A percentile compares a stretch with the other conserved stretches of the same genome.
Conservation (phyloP, 768 basidiomycete genomes). For the Chalciporus sphaerocephalus region DNA sequence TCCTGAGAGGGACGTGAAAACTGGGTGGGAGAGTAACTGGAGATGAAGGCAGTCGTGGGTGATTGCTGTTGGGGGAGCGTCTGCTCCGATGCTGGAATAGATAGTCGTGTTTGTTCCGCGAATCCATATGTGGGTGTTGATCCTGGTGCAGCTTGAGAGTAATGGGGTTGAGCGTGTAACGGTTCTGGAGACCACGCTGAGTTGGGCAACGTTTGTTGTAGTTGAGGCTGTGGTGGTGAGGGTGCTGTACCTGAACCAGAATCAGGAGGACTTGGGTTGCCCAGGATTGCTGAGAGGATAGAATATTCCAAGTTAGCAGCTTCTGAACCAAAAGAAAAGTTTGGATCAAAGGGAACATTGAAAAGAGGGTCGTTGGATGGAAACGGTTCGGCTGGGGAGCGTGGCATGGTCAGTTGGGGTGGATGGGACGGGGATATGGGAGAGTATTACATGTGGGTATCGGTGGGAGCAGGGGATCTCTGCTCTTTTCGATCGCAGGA, state of each 20-base stretch:
- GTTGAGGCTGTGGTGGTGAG: slow-evolving; percentile 27
- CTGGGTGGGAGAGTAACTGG: slow-evolving; percentile 27
- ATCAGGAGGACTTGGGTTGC: slow-evolving; percentile 57
- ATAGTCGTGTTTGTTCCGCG: slow-evolving; percentile 27
- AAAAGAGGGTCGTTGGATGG: slow-evolving; percentile 56
- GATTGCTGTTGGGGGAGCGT: slow-evolving; percentile 28
- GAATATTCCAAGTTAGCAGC: slow-evolving; percentile 94
- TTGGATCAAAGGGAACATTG: slow-evolving; percentile 56
- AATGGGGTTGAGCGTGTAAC: slow-evolving; percentile 31
- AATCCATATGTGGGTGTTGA: slow-evolving; percentile 22
- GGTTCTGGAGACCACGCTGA: slow-evolving; percentile 38
- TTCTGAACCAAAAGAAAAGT: slow-evolving; percentile 74
- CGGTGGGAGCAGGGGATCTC: slow-evolving; percentile 28
- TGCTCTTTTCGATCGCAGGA: slow-evolving; percentile 24
- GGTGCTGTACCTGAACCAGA: slow-evolving; percentile 24
- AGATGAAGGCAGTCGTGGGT: slow-evolving; percentile 28
- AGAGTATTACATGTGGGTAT: slow-evolving; percentile 30
- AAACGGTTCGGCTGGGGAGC: slow-evolving; percentile 45
- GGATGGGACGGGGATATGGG: slow-evolving; percentile 7
- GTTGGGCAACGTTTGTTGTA: slow-evolving; percentile 24
- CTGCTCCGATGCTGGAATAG: slow-evolving; percentile 31
- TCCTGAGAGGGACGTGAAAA: slow-evolving; percentile 31
- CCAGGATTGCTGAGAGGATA: slow-evolving; percentile 88
- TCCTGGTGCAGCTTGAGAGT: slow-evolving; percentile 12
- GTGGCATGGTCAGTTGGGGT: neutral